Evolutionary conservation across 495 filamentous ascomycete genomes (phyloP).

Genomic region (Corynascus novoguineensis): DNA sequence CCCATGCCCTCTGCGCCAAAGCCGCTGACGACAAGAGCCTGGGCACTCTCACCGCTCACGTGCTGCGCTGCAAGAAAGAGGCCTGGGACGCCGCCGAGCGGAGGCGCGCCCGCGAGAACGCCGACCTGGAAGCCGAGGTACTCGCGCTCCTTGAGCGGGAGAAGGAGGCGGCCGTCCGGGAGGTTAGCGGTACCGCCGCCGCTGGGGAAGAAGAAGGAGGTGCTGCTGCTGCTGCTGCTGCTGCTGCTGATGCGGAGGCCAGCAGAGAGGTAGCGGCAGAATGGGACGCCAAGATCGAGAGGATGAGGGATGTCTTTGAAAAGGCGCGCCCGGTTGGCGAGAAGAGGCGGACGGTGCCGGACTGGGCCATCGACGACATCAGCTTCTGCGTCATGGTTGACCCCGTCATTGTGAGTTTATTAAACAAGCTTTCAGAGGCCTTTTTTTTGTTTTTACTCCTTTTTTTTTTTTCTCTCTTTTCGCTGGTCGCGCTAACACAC

Average conservation of each 20-base stretch:
- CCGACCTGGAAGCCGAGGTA: slow-evolving; percentile 54
- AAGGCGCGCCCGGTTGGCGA: slow-evolving; percentile 45
- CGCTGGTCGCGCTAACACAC: background rate
- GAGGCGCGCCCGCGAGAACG: slow-evolving; percentile 38
- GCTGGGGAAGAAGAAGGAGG: background rate
- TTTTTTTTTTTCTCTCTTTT: background rate
- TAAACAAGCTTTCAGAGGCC: too few relatives aligned
- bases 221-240: too few relatives aligned
- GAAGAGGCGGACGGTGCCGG: slow-evolving; percentile 65
- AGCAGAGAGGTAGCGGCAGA: slow-evolving; percentile 49
- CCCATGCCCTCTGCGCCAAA: slow-evolving; percentile 64
- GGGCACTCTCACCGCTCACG: slow-evolving; percentile 57
- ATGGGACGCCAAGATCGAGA: slow-evolving; percentile 54
- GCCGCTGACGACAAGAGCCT: slow-evolving; percentile 57
- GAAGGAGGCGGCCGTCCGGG: slow-evolving; percentile 23
- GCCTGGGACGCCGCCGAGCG: slow-evolving; percentile 58
- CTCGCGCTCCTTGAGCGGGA: slow-evolving; percentile 35
- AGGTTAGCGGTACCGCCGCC: too few relatives aligned
- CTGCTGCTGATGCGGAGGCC: slow-evolving; percentile 47
- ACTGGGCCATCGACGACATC: slow-evolving; percentile 84
- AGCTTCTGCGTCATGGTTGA: slow-evolving; percentile 91
- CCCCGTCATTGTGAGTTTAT: slow-evolving; percentile 62
- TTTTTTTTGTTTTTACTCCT: too few relatives aligned
- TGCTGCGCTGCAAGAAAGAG: slow-evolving; percentile 75
- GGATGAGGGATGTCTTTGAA: slow-evolving; percentile 58